These are phyloP conservation scores for Trichosporon ovoides DNA, from an alignment of 1,284 basidiomycete species.

Conservation along the genomic window DNA sequence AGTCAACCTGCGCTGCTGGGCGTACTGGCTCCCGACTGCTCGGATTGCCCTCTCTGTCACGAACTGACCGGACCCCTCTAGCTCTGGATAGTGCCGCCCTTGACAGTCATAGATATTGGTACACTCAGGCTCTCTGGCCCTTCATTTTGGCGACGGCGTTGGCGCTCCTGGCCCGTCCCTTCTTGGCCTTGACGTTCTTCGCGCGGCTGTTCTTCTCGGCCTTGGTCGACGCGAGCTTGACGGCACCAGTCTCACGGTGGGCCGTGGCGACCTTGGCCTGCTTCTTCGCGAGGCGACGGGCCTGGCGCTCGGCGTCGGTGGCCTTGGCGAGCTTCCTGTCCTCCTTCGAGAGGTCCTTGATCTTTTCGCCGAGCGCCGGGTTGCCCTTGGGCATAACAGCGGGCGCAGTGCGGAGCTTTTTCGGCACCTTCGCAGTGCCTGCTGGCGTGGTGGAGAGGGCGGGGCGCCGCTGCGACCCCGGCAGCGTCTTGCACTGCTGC, in stretches of 20 bases:
- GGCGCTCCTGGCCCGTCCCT: constrained; percentile 41
- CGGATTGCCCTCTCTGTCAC: too few species aligned
- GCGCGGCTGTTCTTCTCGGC: constrained; percentile 27
- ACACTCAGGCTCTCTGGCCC: constrained; percentile 26
- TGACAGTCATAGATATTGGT: not conserved
- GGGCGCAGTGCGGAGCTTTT: constrained; percentile 8
- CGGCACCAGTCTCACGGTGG: constrained; percentile 57
- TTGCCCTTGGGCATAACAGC: constrained; percentile 63
- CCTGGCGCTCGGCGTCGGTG: constrained; percentile 68
- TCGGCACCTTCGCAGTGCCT: constrained; percentile 3
- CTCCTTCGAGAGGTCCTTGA: constrained; percentile 72
- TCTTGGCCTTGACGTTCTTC: constrained; percentile 43
- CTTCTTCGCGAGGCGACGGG: constrained; percentile 81
- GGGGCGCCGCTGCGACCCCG: constrained; percentile 27
- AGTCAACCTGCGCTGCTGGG: too few species aligned
- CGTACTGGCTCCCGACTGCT: too few species aligned
- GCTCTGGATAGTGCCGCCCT: too few species aligned
- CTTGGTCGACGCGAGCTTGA: constrained; percentile 34
- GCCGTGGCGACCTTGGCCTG: constrained; percentile 51
- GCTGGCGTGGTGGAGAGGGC: constrained; percentile 18
- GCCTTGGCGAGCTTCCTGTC: constrained; percentile 77
- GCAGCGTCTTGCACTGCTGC: constrained; percentile 68
- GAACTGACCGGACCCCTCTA: too few species aligned
- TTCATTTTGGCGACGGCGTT: constrained; percentile 47
- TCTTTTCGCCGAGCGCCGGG: constrained; percentile 67